Conservation (phyloP, 2,329 filamentous ascomycete species). For the Cadophora sp. region DNA sequence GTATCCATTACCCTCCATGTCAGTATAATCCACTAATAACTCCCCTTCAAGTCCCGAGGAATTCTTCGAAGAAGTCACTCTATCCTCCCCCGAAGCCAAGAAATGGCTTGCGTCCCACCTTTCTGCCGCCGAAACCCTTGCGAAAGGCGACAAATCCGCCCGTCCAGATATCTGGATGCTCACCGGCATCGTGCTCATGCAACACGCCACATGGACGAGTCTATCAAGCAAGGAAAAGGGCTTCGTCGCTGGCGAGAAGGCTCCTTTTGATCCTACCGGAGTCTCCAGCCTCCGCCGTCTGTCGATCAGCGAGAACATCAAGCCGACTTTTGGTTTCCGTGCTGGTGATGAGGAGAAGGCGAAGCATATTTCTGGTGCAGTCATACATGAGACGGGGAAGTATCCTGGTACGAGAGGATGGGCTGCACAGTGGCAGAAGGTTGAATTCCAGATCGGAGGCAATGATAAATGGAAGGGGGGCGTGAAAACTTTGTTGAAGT, state of each 20-base stretch:
- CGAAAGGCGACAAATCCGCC: conserved; percentile 15
- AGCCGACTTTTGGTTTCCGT: conserved; percentile 30
- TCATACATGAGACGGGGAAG: conserved; percentile 38
- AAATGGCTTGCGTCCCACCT: conserved; percentile 36
- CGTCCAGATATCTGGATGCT: conserved; percentile 35
- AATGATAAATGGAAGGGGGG: conserved; percentile 21
- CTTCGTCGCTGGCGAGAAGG: conserved; percentile 31
- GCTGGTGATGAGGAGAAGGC: conserved; percentile 20
- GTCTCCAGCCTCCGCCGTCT: conserved; percentile 32
- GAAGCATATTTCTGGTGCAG: conserved; percentile 24
- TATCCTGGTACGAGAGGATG: conserved; percentile 36
- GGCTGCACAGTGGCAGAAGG: conserved; percentile 34
- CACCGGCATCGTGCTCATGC: conserved; percentile 38
- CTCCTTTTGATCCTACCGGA: conserved; percentile 35
- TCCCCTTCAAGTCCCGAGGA: conserved; percentile 22
- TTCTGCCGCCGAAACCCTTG: conserved; percentile 32
- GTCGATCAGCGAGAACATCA: conserved; percentile 33
- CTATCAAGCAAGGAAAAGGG: conserved; percentile 28
- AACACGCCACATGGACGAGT: conserved; percentile 37
- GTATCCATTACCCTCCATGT: background rate
- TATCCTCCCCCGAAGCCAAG: conserved; percentile 31
- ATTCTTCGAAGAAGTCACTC: conserved; percentile 34
- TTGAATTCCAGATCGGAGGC: conserved; percentile 27
- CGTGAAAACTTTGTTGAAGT: conserved; percentile 24
- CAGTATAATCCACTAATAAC: background rate